These are phyloP conservation scores for Komagataella pastoris DNA, from an alignment of 805 yeast species.

Conservation along the genomic window DNA sequence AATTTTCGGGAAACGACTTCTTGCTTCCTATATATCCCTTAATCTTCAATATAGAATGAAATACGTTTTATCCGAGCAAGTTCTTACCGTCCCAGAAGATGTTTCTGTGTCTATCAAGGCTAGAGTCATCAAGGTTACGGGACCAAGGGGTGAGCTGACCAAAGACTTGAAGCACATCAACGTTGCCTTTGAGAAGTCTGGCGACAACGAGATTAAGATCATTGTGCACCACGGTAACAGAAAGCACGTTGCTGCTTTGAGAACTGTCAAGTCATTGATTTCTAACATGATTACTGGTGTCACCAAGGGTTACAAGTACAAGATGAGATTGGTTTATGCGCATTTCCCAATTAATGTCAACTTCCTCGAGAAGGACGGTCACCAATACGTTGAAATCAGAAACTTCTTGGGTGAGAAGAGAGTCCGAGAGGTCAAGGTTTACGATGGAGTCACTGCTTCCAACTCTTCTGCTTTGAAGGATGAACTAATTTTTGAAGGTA, in stretches of 20 bases:
- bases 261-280: constrained; percentile 95
- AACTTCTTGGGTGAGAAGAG: constrained; percentile 99
- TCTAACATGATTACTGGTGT: constrained; percentile 96
- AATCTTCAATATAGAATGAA: constrained; percentile 24
- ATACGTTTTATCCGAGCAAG: constrained; percentile 49
- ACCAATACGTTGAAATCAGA: constrained; percentile 83
- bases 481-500: constrained; percentile 85
- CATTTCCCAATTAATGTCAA: constrained; percentile 99
- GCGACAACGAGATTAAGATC: constrained; percentile 65
- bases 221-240: constrained; percentile 98
- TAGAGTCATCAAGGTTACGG: constrained; percentile 80
- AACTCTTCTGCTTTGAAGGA: constrained; percentile 81
- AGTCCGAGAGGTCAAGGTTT: constrained; percentile 77
- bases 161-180: constrained; percentile 92
- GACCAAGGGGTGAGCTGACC: constrained; percentile 93
- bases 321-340: constrained; percentile 99
- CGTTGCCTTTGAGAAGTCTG: constrained; percentile 79
- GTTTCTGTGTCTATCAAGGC: constrained; percentile 87
- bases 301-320: constrained; percentile 97
- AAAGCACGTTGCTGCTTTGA: constrained; percentile 98
- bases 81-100: constrained; percentile 71
- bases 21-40: neutral
- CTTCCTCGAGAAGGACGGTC: constrained; percentile 68
- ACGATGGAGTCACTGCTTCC: constrained; percentile 82
- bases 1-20: neutral